These are phyloP conservation scores for Sparassis latifolia DNA, from an alignment of 1,284 basidiomycete species.

Conservation along the genomic window DNA sequence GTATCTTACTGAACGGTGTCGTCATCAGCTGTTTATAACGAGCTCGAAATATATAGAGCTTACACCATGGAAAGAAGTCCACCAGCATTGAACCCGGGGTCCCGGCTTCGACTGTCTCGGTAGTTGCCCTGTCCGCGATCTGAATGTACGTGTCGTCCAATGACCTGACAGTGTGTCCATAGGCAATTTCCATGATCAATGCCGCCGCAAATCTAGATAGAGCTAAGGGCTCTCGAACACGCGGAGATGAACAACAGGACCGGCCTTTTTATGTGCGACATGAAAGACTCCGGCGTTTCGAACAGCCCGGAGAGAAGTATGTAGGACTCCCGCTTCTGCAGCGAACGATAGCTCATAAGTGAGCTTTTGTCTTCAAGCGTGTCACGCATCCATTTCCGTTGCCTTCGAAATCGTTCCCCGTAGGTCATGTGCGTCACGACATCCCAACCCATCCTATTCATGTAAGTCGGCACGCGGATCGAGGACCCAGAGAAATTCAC, in stretches of 20 bases:
- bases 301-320: constrained; percentile 11
- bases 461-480: neutral
- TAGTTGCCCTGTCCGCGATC: constrained; percentile 40
- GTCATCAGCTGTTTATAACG: neutral
- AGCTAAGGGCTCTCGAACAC: neutral
- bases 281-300: constrained; percentile 11
- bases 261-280: constrained; percentile 11
- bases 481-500: constrained; percentile 2
- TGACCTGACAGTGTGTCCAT: constrained; percentile 24
- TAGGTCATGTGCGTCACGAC: constrained; percentile 15
- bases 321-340: constrained; percentile 12
- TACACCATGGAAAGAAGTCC: constrained; percentile 48
- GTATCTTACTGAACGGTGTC: constrained; percentile 28
- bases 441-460: constrained; percentile 16
- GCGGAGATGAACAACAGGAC: neutral
- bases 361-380: constrained; percentile 13
- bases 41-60: constrained; percentile 17
- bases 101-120: constrained; percentile 41
- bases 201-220: constrained; percentile 24
- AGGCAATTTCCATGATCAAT: constrained; percentile 33
- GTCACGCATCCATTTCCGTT: constrained; percentile 17
- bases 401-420: constrained; percentile 17
- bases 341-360: constrained; percentile 9
- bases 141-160: constrained; percentile 21
- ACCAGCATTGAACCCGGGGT: constrained; percentile 48